Percentiles rank a stretch among this genome's conserved stretches.
Evolutionary conservation across 169 alveolate genomes (phyloP).

Genomic region (Plasmodium fragile): DNA sequence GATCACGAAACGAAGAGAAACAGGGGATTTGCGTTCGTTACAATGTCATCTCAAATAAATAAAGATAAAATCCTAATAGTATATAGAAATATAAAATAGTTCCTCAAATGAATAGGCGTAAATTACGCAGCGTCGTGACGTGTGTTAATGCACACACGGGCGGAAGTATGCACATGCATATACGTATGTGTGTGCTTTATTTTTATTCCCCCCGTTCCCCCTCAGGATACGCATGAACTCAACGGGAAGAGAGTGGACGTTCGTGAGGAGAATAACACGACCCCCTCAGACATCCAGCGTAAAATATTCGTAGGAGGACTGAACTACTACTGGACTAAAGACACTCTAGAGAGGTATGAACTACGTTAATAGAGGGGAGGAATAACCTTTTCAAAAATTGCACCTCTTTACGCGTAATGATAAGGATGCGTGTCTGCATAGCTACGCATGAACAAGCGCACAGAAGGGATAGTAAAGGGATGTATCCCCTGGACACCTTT

Average conservation of each 20-base stretch:
- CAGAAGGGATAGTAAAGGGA: background rate
- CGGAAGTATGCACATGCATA: background rate
- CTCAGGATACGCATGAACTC: slow-evolving; percentile 52
- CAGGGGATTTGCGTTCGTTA: slow-evolving; percentile 75
- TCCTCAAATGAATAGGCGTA: background rate
- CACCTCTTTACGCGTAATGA: background rate
- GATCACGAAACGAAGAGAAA: slow-evolving; percentile 71
- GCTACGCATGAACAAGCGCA: background rate
- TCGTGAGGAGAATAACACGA: slow-evolving; percentile 67
- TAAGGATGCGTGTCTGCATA: background rate
- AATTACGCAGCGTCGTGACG: background rate
- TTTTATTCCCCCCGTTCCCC: background rate
- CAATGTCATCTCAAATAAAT: slow-evolving; percentile 67
- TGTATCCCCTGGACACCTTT: background rate
- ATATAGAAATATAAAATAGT: slow-evolving; percentile 9
- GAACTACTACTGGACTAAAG: slow-evolving; percentile 69
- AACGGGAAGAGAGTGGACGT: slow-evolving; percentile 71
- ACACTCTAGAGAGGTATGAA: slow-evolving; percentile 58
- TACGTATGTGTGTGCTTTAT: background rate
- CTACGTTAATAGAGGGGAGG: background rate
- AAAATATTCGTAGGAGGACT: slow-evolving; percentile 69
- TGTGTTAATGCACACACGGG: background rate
- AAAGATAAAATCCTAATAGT: slow-evolving; percentile 53
- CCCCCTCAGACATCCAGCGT: slow-evolving; percentile 61
- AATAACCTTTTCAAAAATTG: background rate